Conservation (phyloP, 441 rosid genomes). For the Pelargonium australe region DNA sequence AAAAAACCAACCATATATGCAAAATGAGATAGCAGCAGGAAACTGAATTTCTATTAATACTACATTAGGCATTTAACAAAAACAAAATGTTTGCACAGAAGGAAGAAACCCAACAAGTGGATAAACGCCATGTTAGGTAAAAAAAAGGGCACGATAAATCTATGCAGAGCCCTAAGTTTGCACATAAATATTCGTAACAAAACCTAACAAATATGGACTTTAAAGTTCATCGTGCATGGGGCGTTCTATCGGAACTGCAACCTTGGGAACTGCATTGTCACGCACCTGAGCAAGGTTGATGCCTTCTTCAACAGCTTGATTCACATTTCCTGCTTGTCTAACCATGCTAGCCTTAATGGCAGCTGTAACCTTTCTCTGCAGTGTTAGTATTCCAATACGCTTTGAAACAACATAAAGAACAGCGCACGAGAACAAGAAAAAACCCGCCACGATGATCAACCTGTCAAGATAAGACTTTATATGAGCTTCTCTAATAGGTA, state of each 20-base stretch:
- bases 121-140: background rate
- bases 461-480: slow-evolving; percentile 30
- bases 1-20: background rate
- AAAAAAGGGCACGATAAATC: background rate
- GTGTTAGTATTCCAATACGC: slow-evolving; percentile 60
- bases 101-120: background rate
- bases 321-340: slow-evolving; percentile 34
- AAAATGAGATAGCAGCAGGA: background rate
- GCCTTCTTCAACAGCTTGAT: slow-evolving; percentile 35
- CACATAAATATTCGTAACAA: background rate
- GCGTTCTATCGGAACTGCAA: slow-evolving; percentile 33
- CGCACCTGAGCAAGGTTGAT: slow-evolving; percentile 30
- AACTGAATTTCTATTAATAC: background rate
- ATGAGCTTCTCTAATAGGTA: slow-evolving; percentile 15
- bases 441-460: slow-evolving; percentile 57
- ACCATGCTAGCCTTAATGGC: slow-evolving; percentile 71
- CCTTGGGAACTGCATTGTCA: slow-evolving; percentile 37
- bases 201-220: slow-evolving; percentile 15
- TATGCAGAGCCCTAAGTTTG: background rate
- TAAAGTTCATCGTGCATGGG: slow-evolving; percentile 68
- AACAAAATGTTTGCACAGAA: background rate
- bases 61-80: background rate
- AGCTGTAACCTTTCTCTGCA: slow-evolving; percentile 71
- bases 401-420: slow-evolving; percentile 79
- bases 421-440: slow-evolving; percentile 55